Evolutionary conservation across 73 alveolate genomes (phyloP).

Genomic region (Uronychia setigera): DNA sequence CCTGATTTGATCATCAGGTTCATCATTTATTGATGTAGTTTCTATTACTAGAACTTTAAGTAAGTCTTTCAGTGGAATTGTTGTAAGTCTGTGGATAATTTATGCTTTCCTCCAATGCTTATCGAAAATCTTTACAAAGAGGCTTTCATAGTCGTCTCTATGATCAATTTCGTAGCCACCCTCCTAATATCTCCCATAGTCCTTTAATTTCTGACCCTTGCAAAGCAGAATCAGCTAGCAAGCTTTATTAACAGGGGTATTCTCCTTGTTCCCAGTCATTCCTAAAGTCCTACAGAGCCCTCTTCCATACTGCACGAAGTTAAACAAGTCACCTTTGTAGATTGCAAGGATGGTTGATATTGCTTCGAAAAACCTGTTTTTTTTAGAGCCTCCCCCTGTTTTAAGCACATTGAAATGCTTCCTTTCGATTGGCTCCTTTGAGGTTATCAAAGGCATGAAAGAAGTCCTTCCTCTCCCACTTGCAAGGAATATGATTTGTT

Average conservation of each 20-base stretch:
- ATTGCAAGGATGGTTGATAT: background rate
- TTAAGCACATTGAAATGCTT: background rate
- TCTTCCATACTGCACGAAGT: background rate
- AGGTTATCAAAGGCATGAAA: background rate
- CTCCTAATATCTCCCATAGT: background rate
- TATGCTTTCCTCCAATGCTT: background rate
- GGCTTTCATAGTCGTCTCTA: background rate
- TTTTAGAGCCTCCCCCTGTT: background rate
- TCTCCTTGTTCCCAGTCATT: background rate
- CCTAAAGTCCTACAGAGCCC: background rate
- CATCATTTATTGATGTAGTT: background rate
- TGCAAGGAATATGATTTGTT: background rate
- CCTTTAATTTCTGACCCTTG: background rate
- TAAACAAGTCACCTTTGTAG: background rate
- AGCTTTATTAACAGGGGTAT: background rate
- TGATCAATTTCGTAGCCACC: background rate
- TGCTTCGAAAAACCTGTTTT: background rate
- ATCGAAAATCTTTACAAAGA: background rate
- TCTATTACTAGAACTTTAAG: background rate
- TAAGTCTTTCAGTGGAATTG: background rate
- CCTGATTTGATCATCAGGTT: background rate
- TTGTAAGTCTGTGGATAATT: background rate
- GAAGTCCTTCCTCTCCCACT: background rate
- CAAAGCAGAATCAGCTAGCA: background rate
- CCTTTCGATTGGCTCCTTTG: background rate